Percentiles rank a stretch among this genome's conserved stretches.
Conservation (phyloP, 805 yeast genomes). For the Yamadazyma sp. region DNA sequence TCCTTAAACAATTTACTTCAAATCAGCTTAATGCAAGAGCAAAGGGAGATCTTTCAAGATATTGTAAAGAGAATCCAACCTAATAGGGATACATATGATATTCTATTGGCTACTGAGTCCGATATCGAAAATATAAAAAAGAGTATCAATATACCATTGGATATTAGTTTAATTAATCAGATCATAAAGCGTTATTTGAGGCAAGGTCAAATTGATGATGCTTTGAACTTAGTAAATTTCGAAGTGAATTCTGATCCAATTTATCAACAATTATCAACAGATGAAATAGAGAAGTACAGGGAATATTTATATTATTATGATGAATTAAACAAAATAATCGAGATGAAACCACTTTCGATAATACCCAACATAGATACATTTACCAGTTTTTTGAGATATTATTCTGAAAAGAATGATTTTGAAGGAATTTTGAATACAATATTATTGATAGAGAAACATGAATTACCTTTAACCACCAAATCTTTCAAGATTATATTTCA, state of each 20-base stretch:
- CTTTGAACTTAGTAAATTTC: not conserved
- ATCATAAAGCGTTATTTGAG: conserved; percentile 9
- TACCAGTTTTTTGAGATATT: conserved; percentile 15
- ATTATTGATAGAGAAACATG: conserved; percentile 12
- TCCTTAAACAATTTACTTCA: conserved; percentile 11
- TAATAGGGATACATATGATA: conserved; percentile 8
- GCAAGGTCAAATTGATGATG: conserved; percentile 2
- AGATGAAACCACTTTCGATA: conserved; percentile 3
- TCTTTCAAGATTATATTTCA: conserved; percentile 21
- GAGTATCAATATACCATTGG: conserved; percentile 6
- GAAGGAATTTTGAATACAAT: conserved; percentile 8
- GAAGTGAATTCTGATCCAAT: conserved; percentile 1
- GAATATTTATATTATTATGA: conserved; percentile 9
- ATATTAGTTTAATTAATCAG: conserved; percentile 10
- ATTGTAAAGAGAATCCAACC: conserved; percentile 12
- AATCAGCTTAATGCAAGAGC: conserved; percentile 23
- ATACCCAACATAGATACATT: conserved; percentile 19
- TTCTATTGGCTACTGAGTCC: not conserved
- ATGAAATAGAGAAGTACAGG: conserved; percentile 3
- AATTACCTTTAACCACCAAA: conserved; percentile 31
- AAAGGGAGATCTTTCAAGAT: conserved; percentile 19
- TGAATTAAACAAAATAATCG: conserved; percentile 1
- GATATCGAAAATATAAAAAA: not conserved
- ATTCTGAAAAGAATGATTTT: conserved; percentile 2
- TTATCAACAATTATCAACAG: conserved; percentile 5